Base-by-base conservation (phyloP, 305 asterid genomes). In the Fraxinus xanthoxyloides region DNA sequence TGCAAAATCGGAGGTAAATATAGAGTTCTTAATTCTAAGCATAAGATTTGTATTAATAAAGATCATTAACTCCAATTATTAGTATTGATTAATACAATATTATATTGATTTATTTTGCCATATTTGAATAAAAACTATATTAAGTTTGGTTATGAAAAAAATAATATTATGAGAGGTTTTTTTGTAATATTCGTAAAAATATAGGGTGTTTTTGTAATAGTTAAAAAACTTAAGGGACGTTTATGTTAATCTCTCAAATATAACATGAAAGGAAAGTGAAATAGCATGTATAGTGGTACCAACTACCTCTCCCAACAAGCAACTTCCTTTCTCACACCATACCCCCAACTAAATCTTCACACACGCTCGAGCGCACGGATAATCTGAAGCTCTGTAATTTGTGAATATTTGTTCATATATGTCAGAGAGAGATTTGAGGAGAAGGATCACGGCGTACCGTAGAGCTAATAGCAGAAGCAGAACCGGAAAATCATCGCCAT, bases 371-470 rank as follows among this genome's bases (percentile, higher is more conserved):
- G n/a, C 2, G 1, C 7, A 1, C 36, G 13, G 12, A 59, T 17
- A 9, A 65, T 28, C 74, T 67, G 74, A 28, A 67, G 34, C 9
- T 67, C 36, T 4, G 8, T 59, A 67, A 8, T 28, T 28, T 0
- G n/a, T 28, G 74, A 28, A 23, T 23, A 9, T 24, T 24, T 38
- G 32, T 19, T 72, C 79, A 67, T 86, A 38, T 79, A 90, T 91
- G 92, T 83, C 90, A 67, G 83, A 83, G 4, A 87, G 83, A 77
- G 83, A 81, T 79, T 43, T 78, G 31, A 69, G 76, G 82, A 83
- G 85, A 85, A 89, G 91, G 84, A 74, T 85, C 48, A 89, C 90
- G 89, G 86, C 80, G 13, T 76, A 54, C 83, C 91, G 91, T 90
- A 89, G 88, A 86, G 32, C 81, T 40, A 76, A 73, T 36, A 78